Evolutionary conservation across 441 rosid species (phyloP).

Genomic region (Populus tomentosa): DNA sequence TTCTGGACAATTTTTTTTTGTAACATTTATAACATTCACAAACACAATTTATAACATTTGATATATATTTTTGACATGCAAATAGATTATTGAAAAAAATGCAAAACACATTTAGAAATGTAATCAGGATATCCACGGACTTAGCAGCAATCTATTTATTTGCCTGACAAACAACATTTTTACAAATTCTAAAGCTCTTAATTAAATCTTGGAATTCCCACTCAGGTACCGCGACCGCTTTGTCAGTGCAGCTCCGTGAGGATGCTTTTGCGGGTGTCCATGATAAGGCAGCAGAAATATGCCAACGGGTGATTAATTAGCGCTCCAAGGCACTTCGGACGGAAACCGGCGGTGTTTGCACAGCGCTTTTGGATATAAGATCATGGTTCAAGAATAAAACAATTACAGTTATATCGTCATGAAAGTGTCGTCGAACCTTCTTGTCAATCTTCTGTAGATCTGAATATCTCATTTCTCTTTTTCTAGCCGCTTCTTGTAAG

Average conservation of each 20-base stretch:
- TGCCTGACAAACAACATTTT: background rate
- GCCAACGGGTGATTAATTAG: conserved; percentile 17
- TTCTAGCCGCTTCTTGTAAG: conserved; percentile 82
- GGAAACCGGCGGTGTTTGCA: conserved; percentile 51
- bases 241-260: conserved; percentile 1
- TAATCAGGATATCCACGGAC: background rate
- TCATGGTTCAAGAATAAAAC: conserved; percentile 79
- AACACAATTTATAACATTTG: no score
- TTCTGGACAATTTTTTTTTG: no score
- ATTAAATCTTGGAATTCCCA: background rate
- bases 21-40: no score
- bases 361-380: conserved; percentile 47
- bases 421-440: conserved; percentile 87
- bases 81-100: no score
- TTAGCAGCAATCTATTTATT: background rate
- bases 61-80: no score
- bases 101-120: background rate
- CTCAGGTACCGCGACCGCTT: background rate
- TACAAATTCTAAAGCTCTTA: conserved; percentile 4
- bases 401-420: conserved; percentile 80
- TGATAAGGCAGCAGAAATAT: conserved; percentile 13
- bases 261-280: background rate
- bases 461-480: conserved; percentile 82
- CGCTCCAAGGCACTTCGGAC: conserved; percentile 55
- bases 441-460: conserved; percentile 77